These are phyloP conservation scores for Neurospora crassa DNA, from an alignment of 2,329 filamentous ascomycete genomes.

Conservation along the genomic window DNA sequence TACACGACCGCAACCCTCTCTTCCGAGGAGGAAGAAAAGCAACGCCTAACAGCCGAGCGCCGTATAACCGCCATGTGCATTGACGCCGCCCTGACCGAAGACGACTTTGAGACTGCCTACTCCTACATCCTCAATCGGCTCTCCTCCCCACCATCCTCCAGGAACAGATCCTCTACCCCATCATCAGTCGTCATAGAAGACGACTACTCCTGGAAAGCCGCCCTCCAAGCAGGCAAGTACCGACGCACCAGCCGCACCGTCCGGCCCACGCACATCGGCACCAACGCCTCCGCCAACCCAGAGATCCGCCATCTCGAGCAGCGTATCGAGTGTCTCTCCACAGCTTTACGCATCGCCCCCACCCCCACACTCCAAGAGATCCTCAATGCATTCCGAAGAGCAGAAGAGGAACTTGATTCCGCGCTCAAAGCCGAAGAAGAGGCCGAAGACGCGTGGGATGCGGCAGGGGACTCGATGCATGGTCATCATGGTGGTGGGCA, in stretches of 20 bases:
- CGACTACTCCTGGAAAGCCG: conserved; percentile 69
- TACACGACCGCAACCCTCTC: neutral
- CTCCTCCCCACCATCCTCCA: conserved; percentile 21
- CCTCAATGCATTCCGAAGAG: conserved; percentile 63
- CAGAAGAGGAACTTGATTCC: conserved; percentile 66
- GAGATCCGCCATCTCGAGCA: conserved; percentile 68
- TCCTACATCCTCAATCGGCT: conserved; percentile 71
- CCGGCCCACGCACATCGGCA: conserved; percentile 50
- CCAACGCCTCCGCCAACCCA: conserved; percentile 43
- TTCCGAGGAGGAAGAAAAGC: conserved; percentile 19
- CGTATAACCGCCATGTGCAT: conserved; percentile 74
- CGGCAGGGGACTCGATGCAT: conserved; percentile 45
- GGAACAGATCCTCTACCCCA: neutral
- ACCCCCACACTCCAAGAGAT: conserved; percentile 62
- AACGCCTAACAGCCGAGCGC: conserved; percentile 40
- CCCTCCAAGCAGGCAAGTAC: conserved; percentile 69
- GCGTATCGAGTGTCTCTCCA: conserved; percentile 68
- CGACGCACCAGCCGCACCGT: conserved; percentile 44
- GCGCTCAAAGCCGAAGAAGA: conserved; percentile 57
- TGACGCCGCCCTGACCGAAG: conserved; percentile 63
- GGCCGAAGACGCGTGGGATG: conserved; percentile 62
- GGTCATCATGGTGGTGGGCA: conserved; percentile 40
- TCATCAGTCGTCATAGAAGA: conserved; percentile 28
- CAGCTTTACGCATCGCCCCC: conserved; percentile 66
- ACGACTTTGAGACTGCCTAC: conserved; percentile 80